Conservation (phyloP, 192 early-diverging fungal genomes). For the Borealophlyctis nickersoniae region DNA sequence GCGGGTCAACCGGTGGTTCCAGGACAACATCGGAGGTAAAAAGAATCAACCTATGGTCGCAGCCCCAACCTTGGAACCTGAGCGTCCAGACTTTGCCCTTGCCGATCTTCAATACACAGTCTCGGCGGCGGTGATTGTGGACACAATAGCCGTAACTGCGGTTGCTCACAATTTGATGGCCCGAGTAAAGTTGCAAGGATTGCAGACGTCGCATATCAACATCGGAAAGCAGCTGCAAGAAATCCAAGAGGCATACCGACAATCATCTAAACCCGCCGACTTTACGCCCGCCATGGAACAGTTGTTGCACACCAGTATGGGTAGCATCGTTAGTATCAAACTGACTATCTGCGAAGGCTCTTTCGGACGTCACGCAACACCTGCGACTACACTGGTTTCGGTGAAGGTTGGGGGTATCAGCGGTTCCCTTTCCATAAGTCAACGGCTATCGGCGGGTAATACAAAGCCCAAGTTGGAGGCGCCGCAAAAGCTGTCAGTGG, state of each 20-base stretch:
- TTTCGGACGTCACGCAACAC: background rate
- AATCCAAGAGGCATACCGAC: too few species aligned
- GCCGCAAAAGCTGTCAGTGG: background rate
- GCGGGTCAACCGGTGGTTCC: constrained; percentile 33
- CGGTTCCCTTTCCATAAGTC: background rate
- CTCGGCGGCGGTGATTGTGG: constrained; percentile 10
- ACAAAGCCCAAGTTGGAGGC: background rate
- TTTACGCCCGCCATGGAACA: background rate
- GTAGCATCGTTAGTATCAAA: constrained; percentile 8
- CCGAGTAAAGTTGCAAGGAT: background rate
- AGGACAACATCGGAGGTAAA: too few species aligned
- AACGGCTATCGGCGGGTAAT: too few species aligned
- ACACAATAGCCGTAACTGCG: constrained; percentile 6
- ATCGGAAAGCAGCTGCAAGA: background rate
- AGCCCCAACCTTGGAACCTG: background rate
- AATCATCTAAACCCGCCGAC: too few species aligned
- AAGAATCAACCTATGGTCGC: too few species aligned
- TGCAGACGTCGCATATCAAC: constrained; percentile 15
- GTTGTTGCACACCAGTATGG: constrained; percentile 10
- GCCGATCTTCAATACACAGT: background rate
- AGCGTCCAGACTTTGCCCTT: background rate
- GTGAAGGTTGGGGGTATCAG: constrained; percentile 4
- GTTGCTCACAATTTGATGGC: constrained; percentile 28
- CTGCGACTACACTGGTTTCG: constrained; percentile 15
- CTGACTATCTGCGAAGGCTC: constrained; percentile 16